Evolutionary conservation across 2,329 filamentous ascomycete species (phyloP), one percentile per base, ranked within the genome.

Genomic region (Aspergillus sp.): DNA sequence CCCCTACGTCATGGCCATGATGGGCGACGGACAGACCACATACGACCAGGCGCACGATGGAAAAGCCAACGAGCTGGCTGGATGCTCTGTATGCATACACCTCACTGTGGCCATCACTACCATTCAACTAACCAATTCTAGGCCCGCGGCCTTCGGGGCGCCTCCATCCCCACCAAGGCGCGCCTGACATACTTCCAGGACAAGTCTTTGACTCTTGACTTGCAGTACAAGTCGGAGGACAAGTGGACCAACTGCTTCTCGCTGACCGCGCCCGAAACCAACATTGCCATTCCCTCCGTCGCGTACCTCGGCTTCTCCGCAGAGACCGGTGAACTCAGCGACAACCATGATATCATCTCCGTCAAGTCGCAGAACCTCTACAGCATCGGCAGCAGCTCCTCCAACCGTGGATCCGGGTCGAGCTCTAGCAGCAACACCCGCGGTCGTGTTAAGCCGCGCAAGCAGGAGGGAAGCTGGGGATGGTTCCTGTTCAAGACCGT

Each of bases 1-100:
- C 75, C 94, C 94, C 47, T 96, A 96, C 69, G 88, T 99, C 65
- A 96, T 97, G 92, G 93, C 92, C 57, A 97, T 97, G 94, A 80
- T 91, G 61, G 94, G 94, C 54, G 94, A 99, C 71, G 93, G 94
- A 56, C 79, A 90, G 69, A 95, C 88, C 6, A 71, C 79, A 13
- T 99, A 99, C 75, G 91, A 97, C 78, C 91, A 96, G 77, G 85
- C 86, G 64, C 92, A 92, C 65, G 94, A 99, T 67, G 94, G 94
- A 69, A 97, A 96, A 80, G 82, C 85, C 52, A 91, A 89, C 65
- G 94, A 99, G 75, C 79, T 96, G 56, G 92, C 91, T 49, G 94
- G 94, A 54, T 99, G 94, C 79, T 96, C 93, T 50, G 82, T 85
- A 76, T 47, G 80, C 68, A 16, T 17, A 9, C 4, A 13, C 4